phyloP scores from a whole-genome alignment of 2,329 filamentous ascomycete species.

The Aplosporella prunicola region DNA sequence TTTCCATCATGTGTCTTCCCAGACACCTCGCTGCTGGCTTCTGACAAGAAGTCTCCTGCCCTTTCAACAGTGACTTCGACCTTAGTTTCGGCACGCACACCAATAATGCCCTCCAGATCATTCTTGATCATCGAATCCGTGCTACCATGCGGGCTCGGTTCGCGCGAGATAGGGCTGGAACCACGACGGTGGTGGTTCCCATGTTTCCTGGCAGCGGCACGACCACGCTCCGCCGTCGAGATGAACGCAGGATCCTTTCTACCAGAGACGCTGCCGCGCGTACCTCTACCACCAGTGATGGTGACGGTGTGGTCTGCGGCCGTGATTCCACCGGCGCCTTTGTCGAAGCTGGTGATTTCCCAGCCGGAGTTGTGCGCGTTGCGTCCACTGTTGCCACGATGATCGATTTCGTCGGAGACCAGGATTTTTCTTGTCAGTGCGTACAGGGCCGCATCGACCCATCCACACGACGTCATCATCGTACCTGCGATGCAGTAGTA shows the following conservation, averaged over 20 bases:
- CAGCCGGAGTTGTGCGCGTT: constrained; percentile 8
- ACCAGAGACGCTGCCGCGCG: neutral
- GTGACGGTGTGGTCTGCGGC: constrained; percentile 9
- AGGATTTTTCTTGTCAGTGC: constrained; percentile 33
- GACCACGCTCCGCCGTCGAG: neutral
- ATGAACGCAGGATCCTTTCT: neutral
- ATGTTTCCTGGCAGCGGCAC: neutral
- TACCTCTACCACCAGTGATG: constrained; percentile 10
- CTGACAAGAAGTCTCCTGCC: too few relatives aligned
- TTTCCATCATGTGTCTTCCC: too few relatives aligned
- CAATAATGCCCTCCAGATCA: constrained; percentile 19
- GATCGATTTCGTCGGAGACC: constrained; percentile 21
- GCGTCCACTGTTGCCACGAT: neutral
- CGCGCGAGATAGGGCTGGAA: constrained; percentile 12
- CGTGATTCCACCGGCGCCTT: constrained; percentile 1
- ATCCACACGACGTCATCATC: constrained; percentile 43
- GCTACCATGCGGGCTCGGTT: constrained; percentile 22
- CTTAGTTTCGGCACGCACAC: constrained; percentile 20
- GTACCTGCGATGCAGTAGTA: constrained; percentile 53
- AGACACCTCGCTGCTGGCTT: too few relatives aligned
- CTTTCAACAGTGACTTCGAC: constrained; percentile 21
- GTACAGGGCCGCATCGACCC: constrained; percentile 36
- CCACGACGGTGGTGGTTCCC: neutral
- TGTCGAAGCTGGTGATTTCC: constrained; percentile 12
- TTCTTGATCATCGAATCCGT: constrained; percentile 26